Evolutionary conservation across 1,284 basidiomycete species (phyloP).

Genomic region (Cutaneotrichosporon sp.): DNA sequence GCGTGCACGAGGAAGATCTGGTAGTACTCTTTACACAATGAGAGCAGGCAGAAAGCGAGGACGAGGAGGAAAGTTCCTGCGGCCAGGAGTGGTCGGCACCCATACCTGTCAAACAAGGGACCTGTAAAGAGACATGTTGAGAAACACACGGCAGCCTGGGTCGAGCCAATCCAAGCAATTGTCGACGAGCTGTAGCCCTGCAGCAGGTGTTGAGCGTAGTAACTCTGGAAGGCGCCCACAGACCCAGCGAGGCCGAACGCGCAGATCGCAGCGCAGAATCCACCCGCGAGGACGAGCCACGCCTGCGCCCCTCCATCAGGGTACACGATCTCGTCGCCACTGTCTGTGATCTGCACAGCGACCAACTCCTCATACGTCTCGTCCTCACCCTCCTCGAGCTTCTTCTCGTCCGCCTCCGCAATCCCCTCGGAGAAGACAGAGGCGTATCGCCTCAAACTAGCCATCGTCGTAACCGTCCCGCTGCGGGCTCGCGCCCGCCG

Average conservation of each 20-base stretch:
- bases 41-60: slow-evolving; percentile 29
- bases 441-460: slow-evolving; percentile 4
- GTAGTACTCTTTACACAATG: slow-evolving; percentile 31
- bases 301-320: slow-evolving; percentile 30
- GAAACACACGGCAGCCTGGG: slow-evolving; percentile 36
- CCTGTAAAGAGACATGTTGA: slow-evolving; percentile 32
- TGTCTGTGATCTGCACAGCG: slow-evolving; percentile 19
- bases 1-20: slow-evolving; percentile 37
- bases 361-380: slow-evolving; percentile 17
- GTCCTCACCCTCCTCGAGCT: slow-evolving; percentile 2
- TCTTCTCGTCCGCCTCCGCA: background rate
- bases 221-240: slow-evolving; percentile 37
- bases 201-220: slow-evolving; percentile 31
- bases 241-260: slow-evolving; percentile 37
- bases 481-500: slow-evolving; percentile 9
- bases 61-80: slow-evolving; percentile 25
- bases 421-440: slow-evolving; percentile 1
- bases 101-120: slow-evolving; percentile 37
- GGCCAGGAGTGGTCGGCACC: slow-evolving; percentile 30
- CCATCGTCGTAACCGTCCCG: slow-evolving; percentile 13
- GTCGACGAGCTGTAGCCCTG: slow-evolving; percentile 25
- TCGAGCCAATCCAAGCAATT: slow-evolving; percentile 38
- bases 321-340: slow-evolving; percentile 20
- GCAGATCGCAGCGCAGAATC: slow-evolving; percentile 33
- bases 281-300: slow-evolving; percentile 30